Conservation (phyloP, 768 basidiomycete genomes). For the Suillus brevipes region DNA sequence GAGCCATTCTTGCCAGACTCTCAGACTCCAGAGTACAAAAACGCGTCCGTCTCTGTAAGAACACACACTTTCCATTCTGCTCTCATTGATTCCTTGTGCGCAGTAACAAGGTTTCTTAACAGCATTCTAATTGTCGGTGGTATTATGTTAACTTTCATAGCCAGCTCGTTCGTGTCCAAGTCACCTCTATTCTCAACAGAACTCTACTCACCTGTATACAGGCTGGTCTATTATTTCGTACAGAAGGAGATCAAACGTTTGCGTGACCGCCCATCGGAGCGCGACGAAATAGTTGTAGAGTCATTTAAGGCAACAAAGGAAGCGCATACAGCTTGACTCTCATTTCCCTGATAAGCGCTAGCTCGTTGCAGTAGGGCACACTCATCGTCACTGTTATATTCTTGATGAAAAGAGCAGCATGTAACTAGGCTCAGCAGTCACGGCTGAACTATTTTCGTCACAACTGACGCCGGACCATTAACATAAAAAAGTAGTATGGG, state of each 20-base stretch:
- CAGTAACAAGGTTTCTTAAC: constrained; percentile 69
- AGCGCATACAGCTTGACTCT: constrained; percentile 37
- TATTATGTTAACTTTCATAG: constrained; percentile 51
- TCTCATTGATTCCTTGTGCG: constrained; percentile 14
- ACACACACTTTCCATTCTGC: not conserved
- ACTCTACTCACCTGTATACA: constrained; percentile 28
- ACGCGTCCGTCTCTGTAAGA: constrained; percentile 71
- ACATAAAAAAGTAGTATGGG: not conserved
- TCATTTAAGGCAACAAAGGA: constrained; percentile 60
- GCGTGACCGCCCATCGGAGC: constrained; percentile 46
- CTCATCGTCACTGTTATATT: not conserved
- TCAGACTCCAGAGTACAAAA: constrained; percentile 73
- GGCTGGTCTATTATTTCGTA: constrained; percentile 66
- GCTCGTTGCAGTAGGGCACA: not conserved
- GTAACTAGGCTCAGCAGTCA: not conserved
- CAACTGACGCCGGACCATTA: not conserved
- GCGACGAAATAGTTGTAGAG: constrained; percentile 57
- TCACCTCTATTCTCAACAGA: constrained; percentile 11
- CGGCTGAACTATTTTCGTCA: not conserved
- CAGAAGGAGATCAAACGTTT: constrained; percentile 59
- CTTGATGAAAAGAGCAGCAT: not conserved
- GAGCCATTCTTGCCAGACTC: constrained; percentile 67
- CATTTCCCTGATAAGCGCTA: not conserved
- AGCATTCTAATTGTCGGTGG: constrained; percentile 56
- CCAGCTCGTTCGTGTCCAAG: constrained; percentile 59